These are phyloP conservation scores for Pestalotiopsis sp. DNA, from an alignment of 2,329 filamentous ascomycete genomes.

Conservation along the genomic window DNA sequence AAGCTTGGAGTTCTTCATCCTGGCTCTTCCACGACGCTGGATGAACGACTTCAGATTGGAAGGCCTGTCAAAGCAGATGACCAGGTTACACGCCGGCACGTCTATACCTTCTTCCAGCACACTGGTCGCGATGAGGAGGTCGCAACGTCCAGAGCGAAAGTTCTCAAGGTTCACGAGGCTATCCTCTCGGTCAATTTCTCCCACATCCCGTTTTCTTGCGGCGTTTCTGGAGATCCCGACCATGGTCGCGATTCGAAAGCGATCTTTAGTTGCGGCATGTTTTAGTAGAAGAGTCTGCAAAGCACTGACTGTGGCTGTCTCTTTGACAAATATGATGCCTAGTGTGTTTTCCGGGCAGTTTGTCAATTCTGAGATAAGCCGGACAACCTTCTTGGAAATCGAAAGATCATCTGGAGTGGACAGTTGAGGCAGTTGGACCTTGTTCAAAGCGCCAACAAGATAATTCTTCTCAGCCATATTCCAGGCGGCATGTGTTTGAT, in stretches of 20 bases:
- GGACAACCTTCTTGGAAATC: slow-evolving; percentile 58
- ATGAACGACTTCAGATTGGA: slow-evolving; percentile 57
- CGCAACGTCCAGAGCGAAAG: slow-evolving; percentile 56
- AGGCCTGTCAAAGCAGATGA: slow-evolving; percentile 56
- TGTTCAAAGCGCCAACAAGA: slow-evolving; percentile 45
- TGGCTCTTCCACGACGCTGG: slow-evolving; percentile 54
- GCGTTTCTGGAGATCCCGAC: slow-evolving; percentile 50
- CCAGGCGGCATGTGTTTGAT: slow-evolving; percentile 38
- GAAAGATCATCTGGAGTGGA: slow-evolving; percentile 20
- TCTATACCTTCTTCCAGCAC: slow-evolving; percentile 71
- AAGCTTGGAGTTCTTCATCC: slow-evolving; percentile 52
- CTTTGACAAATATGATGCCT: slow-evolving; percentile 68
- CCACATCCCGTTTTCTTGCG: slow-evolving; percentile 39
- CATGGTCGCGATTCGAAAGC: slow-evolving; percentile 53
- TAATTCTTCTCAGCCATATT: slow-evolving; percentile 55
- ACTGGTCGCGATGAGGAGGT: slow-evolving; percentile 61
- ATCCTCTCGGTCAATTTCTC: slow-evolving; percentile 27
- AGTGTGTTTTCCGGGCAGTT: slow-evolving; percentile 41
- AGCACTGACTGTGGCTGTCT: slow-evolving; percentile 61
- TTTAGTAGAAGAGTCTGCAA: slow-evolving; percentile 56
- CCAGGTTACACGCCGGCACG: slow-evolving; percentile 62
- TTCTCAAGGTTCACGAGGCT: slow-evolving; percentile 40
- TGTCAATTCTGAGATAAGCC: slow-evolving; percentile 54
- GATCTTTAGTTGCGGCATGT: slow-evolving; percentile 46
- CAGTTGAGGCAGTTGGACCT: slow-evolving; percentile 29